Evolutionary conservation across 148 eudicot genomes (phyloP).

Genomic region (Rhododendron ferrugineum): DNA sequence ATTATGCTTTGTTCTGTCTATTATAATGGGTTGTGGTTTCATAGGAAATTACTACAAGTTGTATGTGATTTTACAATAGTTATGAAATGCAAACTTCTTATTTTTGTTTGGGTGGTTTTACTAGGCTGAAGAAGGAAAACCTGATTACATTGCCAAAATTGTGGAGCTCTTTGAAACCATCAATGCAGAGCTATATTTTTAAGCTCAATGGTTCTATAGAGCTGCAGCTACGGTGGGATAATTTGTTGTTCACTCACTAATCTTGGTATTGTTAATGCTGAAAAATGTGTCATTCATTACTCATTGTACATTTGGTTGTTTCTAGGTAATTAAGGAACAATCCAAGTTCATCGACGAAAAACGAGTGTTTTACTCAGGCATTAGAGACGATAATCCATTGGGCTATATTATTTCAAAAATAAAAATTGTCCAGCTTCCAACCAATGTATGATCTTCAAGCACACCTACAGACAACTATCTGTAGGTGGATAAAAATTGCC

Average conservation of each 20-base stretch:
- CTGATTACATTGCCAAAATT: slow-evolving; percentile 23
- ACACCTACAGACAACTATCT: not conserved
- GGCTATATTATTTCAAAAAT: slow-evolving; percentile 16
- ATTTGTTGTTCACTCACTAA: not conserved
- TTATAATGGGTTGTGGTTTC: not conserved
- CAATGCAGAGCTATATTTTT: not conserved
- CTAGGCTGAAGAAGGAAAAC: slow-evolving; percentile 20
- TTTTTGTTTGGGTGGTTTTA: not conserved
- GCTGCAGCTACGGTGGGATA: slow-evolving; percentile 22
- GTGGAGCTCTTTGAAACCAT: slow-evolving; percentile 24
- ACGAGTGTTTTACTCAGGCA: slow-evolving; percentile 22
- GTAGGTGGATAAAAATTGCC: too few species aligned
- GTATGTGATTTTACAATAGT: not conserved
- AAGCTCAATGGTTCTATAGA: slow-evolving; percentile 24
- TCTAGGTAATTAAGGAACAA: slow-evolving; percentile 24
- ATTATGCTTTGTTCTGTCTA: not conserved
- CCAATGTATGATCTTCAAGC: slow-evolving; percentile 15
- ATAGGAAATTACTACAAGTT: not conserved
- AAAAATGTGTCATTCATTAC: not conserved
- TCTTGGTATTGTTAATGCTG: not conserved
- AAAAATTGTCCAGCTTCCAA: slow-evolving; percentile 10
- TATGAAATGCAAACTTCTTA: not conserved
- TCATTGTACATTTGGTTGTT: not conserved
- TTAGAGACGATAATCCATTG: slow-evolving; percentile 30
- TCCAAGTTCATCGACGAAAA: slow-evolving; percentile 19